Percentiles rank a stretch among this genome's conserved stretches.
These are phyloP conservation scores for Paracamarosporium sp. DNA, from an alignment of 2,329 filamentous ascomycete species.

Conservation along the genomic window DNA sequence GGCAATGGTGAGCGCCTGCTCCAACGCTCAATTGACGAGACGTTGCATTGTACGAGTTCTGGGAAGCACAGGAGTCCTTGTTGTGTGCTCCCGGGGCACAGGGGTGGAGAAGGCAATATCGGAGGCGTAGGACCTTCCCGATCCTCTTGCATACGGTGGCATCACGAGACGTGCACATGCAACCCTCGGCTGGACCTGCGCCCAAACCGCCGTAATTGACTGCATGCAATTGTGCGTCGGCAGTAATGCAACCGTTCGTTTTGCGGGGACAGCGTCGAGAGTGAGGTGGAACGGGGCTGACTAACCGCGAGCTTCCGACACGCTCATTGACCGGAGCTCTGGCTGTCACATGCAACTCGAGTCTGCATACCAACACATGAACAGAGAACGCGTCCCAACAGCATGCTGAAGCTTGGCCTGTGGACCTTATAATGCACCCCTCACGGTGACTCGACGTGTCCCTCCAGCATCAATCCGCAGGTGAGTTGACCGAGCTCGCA, in stretches of 20 bases:
- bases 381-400: slow-evolving; percentile 5
- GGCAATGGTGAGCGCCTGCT: too few relatives aligned
- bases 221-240: background rate
- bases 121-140: slow-evolving; percentile 8
- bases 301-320: background rate
- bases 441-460: background rate
- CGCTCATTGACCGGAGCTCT: background rate
- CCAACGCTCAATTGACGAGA: too few relatives aligned
- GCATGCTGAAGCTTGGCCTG: background rate
- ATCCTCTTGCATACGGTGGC: slow-evolving; percentile 1
- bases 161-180: background rate
- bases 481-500: background rate
- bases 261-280: background rate
- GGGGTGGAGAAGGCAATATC: slow-evolving; percentile 7
- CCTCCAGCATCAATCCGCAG: background rate
- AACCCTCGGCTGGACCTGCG: background rate
- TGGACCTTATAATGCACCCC: background rate
- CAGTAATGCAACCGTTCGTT: background rate
- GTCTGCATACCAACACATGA: background rate
- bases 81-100: background rate
- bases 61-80: too few relatives aligned
- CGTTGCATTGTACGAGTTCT: too few relatives aligned
- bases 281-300: background rate
- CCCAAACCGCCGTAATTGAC: background rate
- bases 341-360: slow-evolving; percentile 5